Evolutionary conservation across 73 alveolate species (phyloP).

Genomic region (Breviolum minutum): DNA sequence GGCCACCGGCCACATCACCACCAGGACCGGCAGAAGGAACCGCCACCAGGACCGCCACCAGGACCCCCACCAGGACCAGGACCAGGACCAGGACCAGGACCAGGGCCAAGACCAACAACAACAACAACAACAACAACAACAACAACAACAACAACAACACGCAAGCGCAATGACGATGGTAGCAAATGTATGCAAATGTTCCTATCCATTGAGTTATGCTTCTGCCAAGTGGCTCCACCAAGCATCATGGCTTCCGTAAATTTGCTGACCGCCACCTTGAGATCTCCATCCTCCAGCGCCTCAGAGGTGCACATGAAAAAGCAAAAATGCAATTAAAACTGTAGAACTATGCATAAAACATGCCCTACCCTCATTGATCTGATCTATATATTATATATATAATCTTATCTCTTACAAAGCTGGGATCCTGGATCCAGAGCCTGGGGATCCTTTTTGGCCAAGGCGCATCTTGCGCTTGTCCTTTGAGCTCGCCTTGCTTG

Average conservation of each 20-base stretch:
- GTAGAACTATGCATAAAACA: neutral
- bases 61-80: no score
- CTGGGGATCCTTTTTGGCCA: neutral
- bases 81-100: no score
- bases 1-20: neutral
- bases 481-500: constrained; percentile 90
- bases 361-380: no score
- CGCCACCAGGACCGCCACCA: no score
- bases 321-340: neutral
- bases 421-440: neutral
- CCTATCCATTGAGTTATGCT: neutral
- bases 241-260: constrained; percentile 93
- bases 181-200: neutral
- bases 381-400: no score
- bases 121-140: no score
- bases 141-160: neutral
- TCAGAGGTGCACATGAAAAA: neutral
- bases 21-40: no score
- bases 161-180: neutral
- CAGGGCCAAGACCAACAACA: no score
- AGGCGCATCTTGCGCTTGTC: constrained; percentile 50
- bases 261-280: constrained; percentile 34
- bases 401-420: neutral
- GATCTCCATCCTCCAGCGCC: constrained; percentile 83
- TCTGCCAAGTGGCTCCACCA: constrained; percentile 47